Percentiles rank a stretch among this genome's conserved stretches.
Conservation (phyloP, 2,329 filamentous ascomycete genomes). For the Ophiostoma sp. region DNA sequence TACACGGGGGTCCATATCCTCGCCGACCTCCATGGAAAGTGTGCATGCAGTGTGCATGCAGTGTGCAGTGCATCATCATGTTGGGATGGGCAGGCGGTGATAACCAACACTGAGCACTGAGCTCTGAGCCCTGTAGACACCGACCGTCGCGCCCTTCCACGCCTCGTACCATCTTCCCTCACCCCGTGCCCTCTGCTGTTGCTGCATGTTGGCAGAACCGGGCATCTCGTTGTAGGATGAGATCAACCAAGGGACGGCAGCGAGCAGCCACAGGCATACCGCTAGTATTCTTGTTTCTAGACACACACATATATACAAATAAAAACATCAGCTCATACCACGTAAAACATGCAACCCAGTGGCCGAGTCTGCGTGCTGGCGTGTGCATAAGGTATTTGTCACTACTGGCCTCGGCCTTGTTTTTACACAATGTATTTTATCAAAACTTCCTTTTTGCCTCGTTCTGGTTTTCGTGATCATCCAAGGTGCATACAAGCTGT, state of each 20-base stretch:
- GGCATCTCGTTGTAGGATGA: not conserved
- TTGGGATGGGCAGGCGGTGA: not conserved
- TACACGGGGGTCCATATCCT: not conserved
- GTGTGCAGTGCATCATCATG: not conserved
- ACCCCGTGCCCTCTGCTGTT: not conserved
- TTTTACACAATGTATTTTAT: not conserved
- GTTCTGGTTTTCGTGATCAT: not conserved
- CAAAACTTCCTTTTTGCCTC: not conserved
- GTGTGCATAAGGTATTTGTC: conserved; percentile 9
- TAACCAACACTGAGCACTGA: not conserved
- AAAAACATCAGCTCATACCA: not conserved
- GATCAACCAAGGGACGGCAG: not conserved
- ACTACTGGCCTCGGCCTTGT: not conserved
- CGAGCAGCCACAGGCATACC: not conserved
- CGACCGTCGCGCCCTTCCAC: not conserved
- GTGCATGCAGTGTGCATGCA: not conserved
- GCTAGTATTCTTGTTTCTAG: not conserved
- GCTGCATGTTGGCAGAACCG: not conserved
- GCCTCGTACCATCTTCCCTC: not conserved
- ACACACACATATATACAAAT: not conserved
- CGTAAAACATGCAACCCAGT: no score
- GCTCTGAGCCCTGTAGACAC: not conserved
- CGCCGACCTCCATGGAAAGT: not conserved
- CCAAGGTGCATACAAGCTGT: not conserved
- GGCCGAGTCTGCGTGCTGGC: not conserved